Evolutionary conservation across 2,329 filamentous ascomycete genomes (phyloP).

Genomic region (Diplodia mutila): DNA sequence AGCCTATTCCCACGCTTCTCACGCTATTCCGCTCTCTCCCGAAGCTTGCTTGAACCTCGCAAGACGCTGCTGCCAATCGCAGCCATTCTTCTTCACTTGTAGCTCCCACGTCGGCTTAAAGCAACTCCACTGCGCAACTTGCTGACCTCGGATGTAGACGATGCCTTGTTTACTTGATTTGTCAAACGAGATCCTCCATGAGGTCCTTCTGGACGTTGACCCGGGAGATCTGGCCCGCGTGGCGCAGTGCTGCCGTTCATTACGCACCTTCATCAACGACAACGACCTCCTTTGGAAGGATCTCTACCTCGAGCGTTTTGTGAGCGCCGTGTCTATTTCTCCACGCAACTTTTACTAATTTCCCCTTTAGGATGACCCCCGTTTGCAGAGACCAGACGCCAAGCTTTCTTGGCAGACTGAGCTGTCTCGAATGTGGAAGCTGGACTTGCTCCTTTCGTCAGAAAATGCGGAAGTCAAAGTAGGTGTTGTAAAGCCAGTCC

Average conservation of each 20-base stretch:
- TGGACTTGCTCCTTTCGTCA: constrained; percentile 52
- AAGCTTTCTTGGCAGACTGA: constrained; percentile 40
- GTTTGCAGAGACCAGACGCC: constrained; percentile 25
- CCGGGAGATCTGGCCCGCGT: constrained; percentile 17
- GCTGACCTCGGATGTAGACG: not conserved
- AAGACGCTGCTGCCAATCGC: not conserved
- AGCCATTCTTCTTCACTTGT: not conserved
- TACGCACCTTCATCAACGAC: constrained; percentile 22
- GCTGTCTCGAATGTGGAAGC: constrained; percentile 40
- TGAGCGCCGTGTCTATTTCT: not conserved
- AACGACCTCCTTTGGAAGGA: constrained; percentile 26
- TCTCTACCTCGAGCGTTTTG: constrained; percentile 14
- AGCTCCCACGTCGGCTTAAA: not conserved
- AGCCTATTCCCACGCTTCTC: too few species aligned
- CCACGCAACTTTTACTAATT: not conserved
- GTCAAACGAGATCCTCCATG: constrained; percentile 26
- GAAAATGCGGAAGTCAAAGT: constrained; percentile 47
- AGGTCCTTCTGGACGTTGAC: constrained; percentile 3
- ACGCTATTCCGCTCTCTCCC: not conserved
- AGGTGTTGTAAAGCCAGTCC: not conserved
- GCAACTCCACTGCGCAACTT: not conserved
- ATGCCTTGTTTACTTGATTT: constrained; percentile 23
- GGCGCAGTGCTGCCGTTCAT: constrained; percentile 18
- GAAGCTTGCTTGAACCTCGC: not conserved
- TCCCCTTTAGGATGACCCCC: constrained; percentile 28